These are phyloP conservation scores for Sugiyamaella marilandica DNA, from an alignment of 805 yeast species.

Conservation along the genomic window DNA sequence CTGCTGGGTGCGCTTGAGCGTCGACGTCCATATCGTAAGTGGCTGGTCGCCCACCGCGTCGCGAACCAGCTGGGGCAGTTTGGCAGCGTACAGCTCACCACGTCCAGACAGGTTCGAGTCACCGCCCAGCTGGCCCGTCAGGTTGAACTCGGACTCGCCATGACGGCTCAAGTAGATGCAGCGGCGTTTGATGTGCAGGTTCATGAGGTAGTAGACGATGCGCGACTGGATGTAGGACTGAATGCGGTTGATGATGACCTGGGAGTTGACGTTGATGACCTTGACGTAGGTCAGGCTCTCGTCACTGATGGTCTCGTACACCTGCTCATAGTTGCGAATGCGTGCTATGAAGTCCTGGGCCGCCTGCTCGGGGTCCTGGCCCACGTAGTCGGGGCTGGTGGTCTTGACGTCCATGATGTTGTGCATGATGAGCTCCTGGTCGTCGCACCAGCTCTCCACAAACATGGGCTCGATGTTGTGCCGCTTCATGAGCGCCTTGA, in stretches of 20 bases:
- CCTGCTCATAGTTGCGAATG: slow-evolving; percentile 66
- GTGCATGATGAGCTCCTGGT: slow-evolving; percentile 66
- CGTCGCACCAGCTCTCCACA: slow-evolving; percentile 88
- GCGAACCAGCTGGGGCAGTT: slow-evolving; percentile 70
- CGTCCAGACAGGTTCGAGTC: slow-evolving; percentile 81
- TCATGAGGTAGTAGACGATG: slow-evolving; percentile 94
- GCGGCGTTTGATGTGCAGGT: slow-evolving; percentile 87
- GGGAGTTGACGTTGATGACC: slow-evolving; percentile 80
- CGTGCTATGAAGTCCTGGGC: slow-evolving; percentile 66
- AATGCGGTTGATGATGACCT: slow-evolving; percentile 81
- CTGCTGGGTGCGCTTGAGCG: slow-evolving; percentile 85
- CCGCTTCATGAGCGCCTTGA: slow-evolving; percentile 41
- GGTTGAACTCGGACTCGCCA: slow-evolving; percentile 88
- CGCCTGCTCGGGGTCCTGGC: slow-evolving; percentile 66
- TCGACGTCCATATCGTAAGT: slow-evolving; percentile 93
- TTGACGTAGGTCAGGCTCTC: slow-evolving; percentile 71
- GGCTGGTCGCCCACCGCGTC: slow-evolving; percentile 50
- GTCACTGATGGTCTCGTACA: slow-evolving; percentile 70
- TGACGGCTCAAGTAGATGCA: slow-evolving; percentile 92
- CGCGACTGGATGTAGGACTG: slow-evolving; percentile 86
- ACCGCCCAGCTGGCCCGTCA: slow-evolving; percentile 94
- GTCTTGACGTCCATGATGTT: slow-evolving; percentile 84
- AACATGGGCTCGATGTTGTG: slow-evolving; percentile 82
- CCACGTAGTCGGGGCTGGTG: slow-evolving; percentile 75
- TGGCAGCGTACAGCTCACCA: slow-evolving; percentile 77